Evolutionary conservation across 257 asterid genomes (phyloP).

Genomic region (Solanum sejunctum): DNA sequence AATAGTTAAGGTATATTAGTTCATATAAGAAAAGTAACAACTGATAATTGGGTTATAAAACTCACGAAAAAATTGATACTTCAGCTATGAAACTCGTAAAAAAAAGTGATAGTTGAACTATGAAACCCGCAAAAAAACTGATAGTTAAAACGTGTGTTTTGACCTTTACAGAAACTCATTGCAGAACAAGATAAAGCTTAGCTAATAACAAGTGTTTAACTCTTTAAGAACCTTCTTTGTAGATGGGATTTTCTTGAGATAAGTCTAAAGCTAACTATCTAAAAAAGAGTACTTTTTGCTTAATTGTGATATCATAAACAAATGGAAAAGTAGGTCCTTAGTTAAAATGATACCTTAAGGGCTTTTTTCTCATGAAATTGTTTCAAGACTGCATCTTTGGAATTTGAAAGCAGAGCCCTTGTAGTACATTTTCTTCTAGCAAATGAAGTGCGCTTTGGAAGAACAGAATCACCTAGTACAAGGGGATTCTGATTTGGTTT

Average conservation of each 20-base stretch:
- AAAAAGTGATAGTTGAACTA: not conserved
- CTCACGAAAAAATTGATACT: not conserved
- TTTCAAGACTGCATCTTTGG: conserved; percentile 53
- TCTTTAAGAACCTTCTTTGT: not conserved
- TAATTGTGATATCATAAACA: not conserved
- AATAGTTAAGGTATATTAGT: not conserved
- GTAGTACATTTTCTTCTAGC: conserved; percentile 12
- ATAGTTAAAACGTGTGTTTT: not conserved
- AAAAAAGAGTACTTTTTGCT: not conserved
- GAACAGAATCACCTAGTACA: conserved; percentile 13
- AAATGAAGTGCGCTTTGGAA: conserved; percentile 19
- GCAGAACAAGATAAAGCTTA: not conserved
- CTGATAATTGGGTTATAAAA: not conserved
- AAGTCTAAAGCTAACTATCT: not conserved
- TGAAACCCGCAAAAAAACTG: not conserved
- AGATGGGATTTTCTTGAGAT: not conserved
- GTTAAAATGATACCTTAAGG: conserved; percentile 41
- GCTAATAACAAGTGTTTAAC: not conserved
- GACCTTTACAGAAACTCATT: not conserved
- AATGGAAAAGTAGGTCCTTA: not conserved
- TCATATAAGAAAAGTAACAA: not conserved
- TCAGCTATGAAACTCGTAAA: not conserved
- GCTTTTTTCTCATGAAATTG: conserved; percentile 65
- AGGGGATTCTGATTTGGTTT: conserved; percentile 36
- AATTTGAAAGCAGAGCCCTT: conserved; percentile 49